Percentiles rank a stretch among this genome's conserved stretches.
Conservation (phyloP, 139 green algal genomes). For the Tetraselmis striata region DNA sequence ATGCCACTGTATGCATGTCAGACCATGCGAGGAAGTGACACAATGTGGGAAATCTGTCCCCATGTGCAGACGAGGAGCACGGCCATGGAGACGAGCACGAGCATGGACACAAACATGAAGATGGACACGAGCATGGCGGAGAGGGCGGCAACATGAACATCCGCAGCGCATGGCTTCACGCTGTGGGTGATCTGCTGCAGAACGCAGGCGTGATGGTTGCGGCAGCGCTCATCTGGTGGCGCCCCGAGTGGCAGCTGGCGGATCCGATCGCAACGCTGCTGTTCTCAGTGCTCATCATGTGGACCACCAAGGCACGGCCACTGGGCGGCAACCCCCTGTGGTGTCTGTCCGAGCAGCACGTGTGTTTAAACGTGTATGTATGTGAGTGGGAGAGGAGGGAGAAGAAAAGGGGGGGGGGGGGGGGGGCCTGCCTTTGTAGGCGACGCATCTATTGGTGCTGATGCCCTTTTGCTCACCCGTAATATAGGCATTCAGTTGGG, state of each 20-base stretch:
- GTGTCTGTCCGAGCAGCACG: too few species aligned
- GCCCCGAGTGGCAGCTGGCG: slow-evolving; percentile 39
- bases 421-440: too few species aligned
- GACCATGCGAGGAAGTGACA: too few species aligned
- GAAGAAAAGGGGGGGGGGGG: too few species aligned
- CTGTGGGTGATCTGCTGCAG: slow-evolving; percentile 90
- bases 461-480: too few species aligned
- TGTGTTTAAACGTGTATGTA: too few species aligned
- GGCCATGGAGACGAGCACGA: not conserved
- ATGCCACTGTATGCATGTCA: too few species aligned
- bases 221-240: slow-evolving; percentile 81
- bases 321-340: too few species aligned
- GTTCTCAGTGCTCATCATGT: slow-evolving; percentile 81
- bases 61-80: not conserved
- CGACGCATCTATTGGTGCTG: too few species aligned
- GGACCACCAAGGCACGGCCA: slow-evolving; percentile 50
- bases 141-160: slow-evolving; percentile 52
- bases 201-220: slow-evolving; percentile 76
- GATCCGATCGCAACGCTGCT: slow-evolving; percentile 92
- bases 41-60: too few species aligned
- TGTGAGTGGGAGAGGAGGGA: too few species aligned
- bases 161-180: slow-evolving; percentile 76
- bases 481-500: too few species aligned
- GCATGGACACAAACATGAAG: not conserved
- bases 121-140: not conserved